Conservation (phyloP, 1,284 basidiomycete species). For the Tremellales sp. region DNA sequence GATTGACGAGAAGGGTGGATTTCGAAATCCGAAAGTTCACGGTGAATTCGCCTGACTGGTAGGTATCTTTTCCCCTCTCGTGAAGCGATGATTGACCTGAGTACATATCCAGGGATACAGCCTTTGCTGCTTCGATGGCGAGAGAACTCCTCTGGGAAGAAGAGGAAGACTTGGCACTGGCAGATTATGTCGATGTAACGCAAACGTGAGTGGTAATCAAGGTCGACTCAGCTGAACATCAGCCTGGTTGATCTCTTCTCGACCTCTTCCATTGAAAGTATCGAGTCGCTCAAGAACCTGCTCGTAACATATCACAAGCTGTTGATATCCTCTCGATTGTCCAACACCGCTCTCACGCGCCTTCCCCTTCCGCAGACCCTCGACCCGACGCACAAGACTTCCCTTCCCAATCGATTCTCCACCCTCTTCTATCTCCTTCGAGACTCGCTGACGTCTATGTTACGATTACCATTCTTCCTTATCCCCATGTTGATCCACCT, state of each 20-base stretch:
- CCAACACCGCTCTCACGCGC: constrained; percentile 73
- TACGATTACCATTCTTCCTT: constrained; percentile 80
- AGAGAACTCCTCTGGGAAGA: constrained; percentile 82
- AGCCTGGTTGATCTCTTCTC: constrained; percentile 82
- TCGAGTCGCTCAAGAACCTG: constrained; percentile 60
- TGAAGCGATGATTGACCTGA: background rate
- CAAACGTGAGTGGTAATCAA: constrained; percentile 66
- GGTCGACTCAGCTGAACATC: constrained; percentile 19
- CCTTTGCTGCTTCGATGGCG: constrained; percentile 81
- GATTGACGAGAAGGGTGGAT: constrained; percentile 71
- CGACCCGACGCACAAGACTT: constrained; percentile 66
- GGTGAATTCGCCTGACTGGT: constrained; percentile 93
- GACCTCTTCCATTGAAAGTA: constrained; percentile 56
- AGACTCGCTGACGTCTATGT: constrained; percentile 64
- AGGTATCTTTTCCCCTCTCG: constrained; percentile 28
- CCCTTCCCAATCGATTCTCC: constrained; percentile 72
- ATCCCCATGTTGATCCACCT: constrained; percentile 75
- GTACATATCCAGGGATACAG: constrained; percentile 63
- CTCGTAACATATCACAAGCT: constrained; percentile 82
- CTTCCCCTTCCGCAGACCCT: constrained; percentile 64
- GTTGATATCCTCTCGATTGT: constrained; percentile 73
- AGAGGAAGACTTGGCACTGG: constrained; percentile 66
- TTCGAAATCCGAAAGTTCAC: constrained; percentile 67
- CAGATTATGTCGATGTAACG: constrained; percentile 74
- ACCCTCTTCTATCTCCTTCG: constrained; percentile 73